Percentiles rank a stretch among this genome's conserved stretches.
These are phyloP conservation scores for Pyrenula aspistea DNA, from an alignment of 495 filamentous ascomycete genomes.

Conservation along the genomic window DNA sequence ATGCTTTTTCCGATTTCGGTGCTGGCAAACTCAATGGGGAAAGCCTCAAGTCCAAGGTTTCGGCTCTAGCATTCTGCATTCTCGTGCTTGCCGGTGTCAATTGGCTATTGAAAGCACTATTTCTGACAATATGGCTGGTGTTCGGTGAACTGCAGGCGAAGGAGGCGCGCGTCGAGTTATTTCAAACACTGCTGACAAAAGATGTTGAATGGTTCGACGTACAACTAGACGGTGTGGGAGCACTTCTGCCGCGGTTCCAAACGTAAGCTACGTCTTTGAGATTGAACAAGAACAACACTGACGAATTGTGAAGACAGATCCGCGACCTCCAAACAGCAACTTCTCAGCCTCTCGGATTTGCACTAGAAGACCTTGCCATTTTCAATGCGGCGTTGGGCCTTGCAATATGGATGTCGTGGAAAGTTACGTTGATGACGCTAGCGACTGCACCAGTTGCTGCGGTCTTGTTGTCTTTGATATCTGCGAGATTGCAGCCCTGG, in stretches of 20 bases:
- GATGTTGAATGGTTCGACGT: slow-evolving; percentile 78
- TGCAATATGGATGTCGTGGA: slow-evolving; percentile 71
- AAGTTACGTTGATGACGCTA: slow-evolving; percentile 72
- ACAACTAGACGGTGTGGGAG: slow-evolving; percentile 55
- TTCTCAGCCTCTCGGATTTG: slow-evolving; percentile 64
- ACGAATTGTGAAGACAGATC: slow-evolving; percentile 44
- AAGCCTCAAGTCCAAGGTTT: slow-evolving; percentile 42
- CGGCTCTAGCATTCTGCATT: slow-evolving; percentile 45
- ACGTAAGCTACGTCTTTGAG: slow-evolving; percentile 42
- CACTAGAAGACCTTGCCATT: slow-evolving; percentile 48
- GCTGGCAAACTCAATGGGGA: slow-evolving; percentile 32
- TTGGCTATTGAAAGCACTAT: slow-evolving; percentile 54
- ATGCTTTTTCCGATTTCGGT: slow-evolving; percentile 55
- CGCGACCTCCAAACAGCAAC: slow-evolving; percentile 72
- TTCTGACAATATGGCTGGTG: slow-evolving; percentile 54
- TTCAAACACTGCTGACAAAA: slow-evolving; percentile 53
- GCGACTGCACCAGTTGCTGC: slow-evolving; percentile 60
- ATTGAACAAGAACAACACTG: background rate
- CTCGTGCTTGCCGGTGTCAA: slow-evolving; percentile 44
- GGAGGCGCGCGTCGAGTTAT: slow-evolving; percentile 49
- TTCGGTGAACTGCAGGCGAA: slow-evolving; percentile 76
- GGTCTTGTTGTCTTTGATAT: slow-evolving; percentile 43
- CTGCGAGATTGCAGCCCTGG: slow-evolving; percentile 45
- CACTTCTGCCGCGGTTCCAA: slow-evolving; percentile 58
- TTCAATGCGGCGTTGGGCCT: slow-evolving; percentile 51